Base-by-base conservation (phyloP, 2,329 filamentous ascomycete genomes). In the Xylariaceae sp. region DNA sequence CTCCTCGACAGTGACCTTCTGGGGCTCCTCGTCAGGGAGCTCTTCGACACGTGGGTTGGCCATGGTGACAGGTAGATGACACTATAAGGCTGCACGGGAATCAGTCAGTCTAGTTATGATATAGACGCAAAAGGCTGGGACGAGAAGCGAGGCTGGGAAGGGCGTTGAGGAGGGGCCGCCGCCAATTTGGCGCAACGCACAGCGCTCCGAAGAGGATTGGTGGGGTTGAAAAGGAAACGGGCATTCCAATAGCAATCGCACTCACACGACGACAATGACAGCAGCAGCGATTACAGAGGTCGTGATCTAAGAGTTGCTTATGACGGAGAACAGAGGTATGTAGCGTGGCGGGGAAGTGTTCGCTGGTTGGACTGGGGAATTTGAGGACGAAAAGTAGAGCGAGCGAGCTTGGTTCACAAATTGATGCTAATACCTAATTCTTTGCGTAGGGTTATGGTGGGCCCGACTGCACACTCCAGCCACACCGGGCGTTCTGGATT, bases 21-120 rank as follows among this genome's bases (percentile, higher is more conserved):
- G 92, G 71, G 85, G 82, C 79, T 89, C 87, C 70, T 92, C 91
- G 72, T 97, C 94, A 68, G 89, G 87, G 70, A 99, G 85, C 80
- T 99, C 94, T 83, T 99, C 92, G 77, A 97, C 87, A 77, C 92
- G 88, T 75, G 92, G 89, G 82, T 96, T 95, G 74, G 94, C 88
- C 94, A 99, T 99, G 61, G 60, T 65, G 65, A 42, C 51, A 51
- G 44, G 42, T 51, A 36, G 43, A 29, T n/a, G 46, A 36, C 16
- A 21, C 13, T 52, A 47, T 21, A 37, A 37, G n/a, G 16, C 26
- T 16, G 21, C 32, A 18, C 8, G 15, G 19, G 19, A n/a, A n/a
- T n/a, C n/a, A n/a, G 54, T 56, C 50, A 56, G 54, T 41, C 45
- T 5, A 34, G 37, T n/a, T n/a, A 19, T 30, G 21, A 13, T 13